These are phyloP conservation scores for Heliamphora exappendiculata DNA, from an alignment of 148 eudicot genomes.

Conservation along the genomic window DNA sequence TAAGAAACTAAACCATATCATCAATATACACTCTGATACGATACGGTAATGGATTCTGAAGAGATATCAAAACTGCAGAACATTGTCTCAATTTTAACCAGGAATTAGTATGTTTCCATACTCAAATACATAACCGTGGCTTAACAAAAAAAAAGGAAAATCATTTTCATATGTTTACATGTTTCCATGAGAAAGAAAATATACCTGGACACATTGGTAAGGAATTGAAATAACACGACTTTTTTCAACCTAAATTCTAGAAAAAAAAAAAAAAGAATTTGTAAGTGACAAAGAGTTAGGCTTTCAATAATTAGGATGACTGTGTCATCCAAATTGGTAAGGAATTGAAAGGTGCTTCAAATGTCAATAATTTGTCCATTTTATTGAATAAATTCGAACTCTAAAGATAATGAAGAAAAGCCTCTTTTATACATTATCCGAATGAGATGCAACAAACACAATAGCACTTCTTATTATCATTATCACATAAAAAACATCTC, in stretches of 20 bases:
- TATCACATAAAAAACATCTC: too few relatives aligned
- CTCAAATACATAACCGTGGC: neutral
- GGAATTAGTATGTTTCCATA: neutral
- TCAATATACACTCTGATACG: neutral
- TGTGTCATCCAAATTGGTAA: too few relatives aligned
- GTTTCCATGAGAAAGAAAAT: slow-evolving; percentile 5
- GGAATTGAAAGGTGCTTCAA: slow-evolving; percentile 71
- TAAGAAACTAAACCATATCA: neutral
- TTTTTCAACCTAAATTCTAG: slow-evolving; percentile 76
- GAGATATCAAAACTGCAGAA: neutral
- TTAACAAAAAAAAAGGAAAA: neutral
- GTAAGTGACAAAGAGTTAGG: too few relatives aligned
- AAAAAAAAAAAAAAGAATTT: neutral
- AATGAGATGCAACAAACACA: too few relatives aligned
- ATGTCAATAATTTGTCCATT: too few relatives aligned
- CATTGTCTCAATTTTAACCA: neutral
- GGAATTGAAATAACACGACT: slow-evolving; percentile 68
- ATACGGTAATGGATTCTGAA: neutral
- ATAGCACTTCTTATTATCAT: too few relatives aligned
- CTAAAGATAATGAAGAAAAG: too few relatives aligned
- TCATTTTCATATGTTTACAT: neutral
- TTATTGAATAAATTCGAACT: too few relatives aligned
- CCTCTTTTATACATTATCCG: too few relatives aligned
- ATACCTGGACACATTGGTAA: slow-evolving; percentile 83
- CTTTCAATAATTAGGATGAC: too few relatives aligned